These are phyloP conservation scores for Cornus controversa DNA, from an alignment of 148 eudicot species.

Conservation along the genomic window DNA sequence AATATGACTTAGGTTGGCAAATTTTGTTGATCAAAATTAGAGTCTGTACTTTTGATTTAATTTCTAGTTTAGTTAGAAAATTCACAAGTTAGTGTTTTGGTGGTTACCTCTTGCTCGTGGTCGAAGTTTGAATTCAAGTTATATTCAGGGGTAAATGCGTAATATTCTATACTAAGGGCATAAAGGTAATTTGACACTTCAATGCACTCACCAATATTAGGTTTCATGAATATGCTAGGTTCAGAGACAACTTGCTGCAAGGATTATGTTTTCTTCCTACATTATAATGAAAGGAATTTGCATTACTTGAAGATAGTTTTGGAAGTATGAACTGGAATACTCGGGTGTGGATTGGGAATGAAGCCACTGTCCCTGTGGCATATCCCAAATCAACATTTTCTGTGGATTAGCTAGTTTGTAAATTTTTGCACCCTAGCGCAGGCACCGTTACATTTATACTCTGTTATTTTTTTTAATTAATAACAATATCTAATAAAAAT, in stretches of 20 bases:
- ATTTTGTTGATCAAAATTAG: no score
- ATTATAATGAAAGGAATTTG: background rate
- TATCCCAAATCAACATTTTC: background rate
- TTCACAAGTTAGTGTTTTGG: no score
- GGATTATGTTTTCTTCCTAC: background rate
- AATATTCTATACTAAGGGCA: no score
- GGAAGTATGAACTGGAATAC: background rate
- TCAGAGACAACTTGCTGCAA: constrained; percentile 4
- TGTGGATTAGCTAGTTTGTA: background rate
- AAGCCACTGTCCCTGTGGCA: constrained; percentile 9
- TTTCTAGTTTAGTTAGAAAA: no score
- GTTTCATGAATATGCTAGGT: constrained; percentile 8
- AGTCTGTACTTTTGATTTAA: no score
- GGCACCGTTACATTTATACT: background rate
- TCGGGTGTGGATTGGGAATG: constrained; percentile 9
- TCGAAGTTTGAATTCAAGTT: no score
- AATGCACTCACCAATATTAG: no score
- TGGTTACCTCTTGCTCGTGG: no score
- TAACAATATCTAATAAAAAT: background rate
- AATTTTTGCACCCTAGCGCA: background rate
- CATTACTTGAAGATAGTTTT: background rate
- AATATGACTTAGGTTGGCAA: no score
- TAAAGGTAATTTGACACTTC: no score
- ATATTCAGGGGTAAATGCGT: no score
- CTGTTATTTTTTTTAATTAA: background rate